These are phyloP conservation scores for Clathrus columnatus DNA, from an alignment of 768 basidiomycete species.

Conservation along the genomic window DNA sequence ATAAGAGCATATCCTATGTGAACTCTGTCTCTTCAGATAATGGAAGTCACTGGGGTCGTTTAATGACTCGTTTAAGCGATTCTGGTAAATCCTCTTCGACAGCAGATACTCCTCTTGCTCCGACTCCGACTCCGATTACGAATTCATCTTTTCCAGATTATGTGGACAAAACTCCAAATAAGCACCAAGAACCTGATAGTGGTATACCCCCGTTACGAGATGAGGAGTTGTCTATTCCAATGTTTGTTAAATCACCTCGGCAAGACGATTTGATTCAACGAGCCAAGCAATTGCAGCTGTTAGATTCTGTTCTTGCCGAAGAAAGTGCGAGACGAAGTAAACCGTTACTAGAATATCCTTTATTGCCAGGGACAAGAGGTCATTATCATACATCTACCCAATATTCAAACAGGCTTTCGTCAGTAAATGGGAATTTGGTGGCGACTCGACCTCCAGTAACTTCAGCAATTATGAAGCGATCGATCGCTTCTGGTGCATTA, in stretches of 20 bases:
- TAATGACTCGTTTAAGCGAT: conserved; percentile 7
- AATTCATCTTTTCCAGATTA: not conserved
- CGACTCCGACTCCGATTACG: conserved; percentile 1
- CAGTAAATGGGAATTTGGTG: not conserved
- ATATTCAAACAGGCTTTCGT: not conserved
- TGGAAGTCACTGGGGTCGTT: conserved; percentile 5
- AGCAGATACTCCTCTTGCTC: conserved; percentile 1
- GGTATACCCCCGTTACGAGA: not conserved
- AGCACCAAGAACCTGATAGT: not conserved
- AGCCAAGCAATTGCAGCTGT: conserved; percentile 4
- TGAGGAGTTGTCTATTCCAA: not conserved
- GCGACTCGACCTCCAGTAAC: not conserved
- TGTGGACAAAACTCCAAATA: not conserved
- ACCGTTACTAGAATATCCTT: not conserved
- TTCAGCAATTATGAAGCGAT: not conserved
- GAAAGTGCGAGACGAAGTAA: not conserved
- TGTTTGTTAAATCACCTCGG: not conserved
- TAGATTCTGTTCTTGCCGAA: conserved; percentile 8
- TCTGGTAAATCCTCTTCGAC: conserved; percentile 4
- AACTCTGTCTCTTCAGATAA: not conserved
- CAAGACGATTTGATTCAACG: not conserved
- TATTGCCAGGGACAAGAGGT: not conserved
- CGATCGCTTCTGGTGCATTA: not conserved
- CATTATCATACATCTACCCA: not conserved
- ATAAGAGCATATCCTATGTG: not conserved